These are phyloP conservation scores for Mycena epipterygia DNA, from an alignment of 768 basidiomycete species.

Conservation along the genomic window DNA sequence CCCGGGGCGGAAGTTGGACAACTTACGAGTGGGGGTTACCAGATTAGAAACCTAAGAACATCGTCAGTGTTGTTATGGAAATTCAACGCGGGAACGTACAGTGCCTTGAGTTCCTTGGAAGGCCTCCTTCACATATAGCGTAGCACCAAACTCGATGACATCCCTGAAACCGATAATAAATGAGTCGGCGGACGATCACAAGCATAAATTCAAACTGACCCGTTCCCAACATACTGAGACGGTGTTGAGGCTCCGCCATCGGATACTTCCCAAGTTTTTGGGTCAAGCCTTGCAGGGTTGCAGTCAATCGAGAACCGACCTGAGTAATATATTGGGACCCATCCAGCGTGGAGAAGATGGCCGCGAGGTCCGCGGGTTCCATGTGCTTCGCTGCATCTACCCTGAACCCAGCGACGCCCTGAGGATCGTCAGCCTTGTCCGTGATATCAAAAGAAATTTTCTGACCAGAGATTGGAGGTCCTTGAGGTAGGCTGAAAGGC, in stretches of 20 bases:
- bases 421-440: not conserved
- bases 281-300: not conserved
- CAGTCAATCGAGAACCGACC: conserved; percentile 37
- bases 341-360: conserved; percentile 49
- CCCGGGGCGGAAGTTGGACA: too few species aligned
- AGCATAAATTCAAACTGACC: conserved; percentile 24
- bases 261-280: not conserved
- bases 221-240: conserved; percentile 51
- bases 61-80: not conserved
- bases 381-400: conserved; percentile 23
- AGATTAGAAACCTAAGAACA: conserved; percentile 43
- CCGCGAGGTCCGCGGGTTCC: conserved; percentile 46
- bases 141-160: conserved; percentile 63
- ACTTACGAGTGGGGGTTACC: conserved; percentile 44
- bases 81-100: not conserved
- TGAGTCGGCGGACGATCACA: not conserved
- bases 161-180: conserved; percentile 41
- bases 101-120: conserved; percentile 46
- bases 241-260: conserved; percentile 53
- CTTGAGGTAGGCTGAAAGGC: conserved; percentile 6
- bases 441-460: not conserved
- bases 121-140: conserved; percentile 45
- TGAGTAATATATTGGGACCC: conserved; percentile 54
- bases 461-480: conserved; percentile 18
- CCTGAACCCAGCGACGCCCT: conserved; percentile 21